Conservation (phyloP, 2,329 filamentous ascomycete genomes). For the Alternaria arborescens region DNA sequence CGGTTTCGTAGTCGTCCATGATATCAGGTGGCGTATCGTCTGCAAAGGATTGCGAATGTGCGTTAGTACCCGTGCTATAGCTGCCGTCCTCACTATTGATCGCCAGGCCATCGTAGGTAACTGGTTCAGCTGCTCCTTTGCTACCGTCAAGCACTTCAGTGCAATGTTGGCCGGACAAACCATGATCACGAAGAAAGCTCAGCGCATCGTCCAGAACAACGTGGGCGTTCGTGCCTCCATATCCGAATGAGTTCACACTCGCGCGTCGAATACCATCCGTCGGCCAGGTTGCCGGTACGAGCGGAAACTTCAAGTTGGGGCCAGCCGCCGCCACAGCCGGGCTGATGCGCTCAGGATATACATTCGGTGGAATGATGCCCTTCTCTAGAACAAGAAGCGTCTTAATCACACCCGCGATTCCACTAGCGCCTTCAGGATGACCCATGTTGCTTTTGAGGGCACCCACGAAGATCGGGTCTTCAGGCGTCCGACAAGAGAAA, state of each 20-base stretch:
- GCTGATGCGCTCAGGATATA: conserved; percentile 37
- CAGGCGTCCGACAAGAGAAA: conserved; percentile 26
- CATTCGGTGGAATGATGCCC: conserved; percentile 23
- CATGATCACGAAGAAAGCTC: conserved; percentile 6
- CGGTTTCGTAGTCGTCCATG: not conserved
- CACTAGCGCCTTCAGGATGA: conserved; percentile 52
- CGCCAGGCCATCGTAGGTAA: not conserved
- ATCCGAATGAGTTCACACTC: conserved; percentile 40
- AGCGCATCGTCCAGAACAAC: conserved; percentile 29
- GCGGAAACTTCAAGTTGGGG: conserved; percentile 21
- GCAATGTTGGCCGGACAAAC: conserved; percentile 6
- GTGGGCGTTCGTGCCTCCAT: conserved; percentile 35
- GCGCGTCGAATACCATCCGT: conserved; percentile 20
- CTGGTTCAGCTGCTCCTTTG: not conserved
- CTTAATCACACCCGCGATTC: conserved; percentile 50
- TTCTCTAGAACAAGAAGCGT: conserved; percentile 51
- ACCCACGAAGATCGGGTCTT: conserved; percentile 22
- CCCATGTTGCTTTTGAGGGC: conserved; percentile 45
- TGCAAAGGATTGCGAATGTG: not conserved
- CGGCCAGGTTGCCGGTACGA: conserved; percentile 21
- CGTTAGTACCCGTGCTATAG: not conserved
- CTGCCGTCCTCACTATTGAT: not conserved
- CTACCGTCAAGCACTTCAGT: not conserved
- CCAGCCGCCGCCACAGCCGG: conserved; percentile 21
- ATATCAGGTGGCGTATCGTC: not conserved